These are phyloP conservation scores for Globisporangium echinulatum DNA, from an alignment of 352 stramenopile species.

Conservation along the genomic window DNA sequence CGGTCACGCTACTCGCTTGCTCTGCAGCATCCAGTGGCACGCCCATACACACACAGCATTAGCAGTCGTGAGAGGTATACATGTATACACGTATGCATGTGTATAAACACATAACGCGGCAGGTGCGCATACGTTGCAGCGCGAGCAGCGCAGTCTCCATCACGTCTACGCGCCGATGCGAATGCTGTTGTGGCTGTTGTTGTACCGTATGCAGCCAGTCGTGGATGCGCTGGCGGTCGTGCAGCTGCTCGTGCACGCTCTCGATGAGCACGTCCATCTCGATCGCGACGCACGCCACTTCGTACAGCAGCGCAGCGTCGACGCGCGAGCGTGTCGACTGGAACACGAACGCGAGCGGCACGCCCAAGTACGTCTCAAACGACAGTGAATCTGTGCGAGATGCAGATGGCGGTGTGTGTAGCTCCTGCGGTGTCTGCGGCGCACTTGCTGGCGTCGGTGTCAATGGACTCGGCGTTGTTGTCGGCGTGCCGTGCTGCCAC, in stretches of 20 bases:
- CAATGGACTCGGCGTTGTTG: background rate
- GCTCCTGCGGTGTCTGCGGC: background rate
- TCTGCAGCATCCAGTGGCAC: slow-evolving; percentile 1
- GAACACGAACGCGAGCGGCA: slow-evolving; percentile 18
- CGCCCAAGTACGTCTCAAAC: slow-evolving; percentile 15
- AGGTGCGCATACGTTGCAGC: slow-evolving; percentile 18
- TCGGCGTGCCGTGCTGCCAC: background rate
- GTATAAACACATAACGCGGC: background rate
- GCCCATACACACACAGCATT: background rate
- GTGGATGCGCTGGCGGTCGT: slow-evolving; percentile 20
- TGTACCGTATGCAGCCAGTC: slow-evolving; percentile 1
- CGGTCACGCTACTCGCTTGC: slow-evolving; percentile 6
- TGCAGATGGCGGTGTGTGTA: background rate
- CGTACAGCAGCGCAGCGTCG: slow-evolving; percentile 20
- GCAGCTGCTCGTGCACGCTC: slow-evolving; percentile 25
- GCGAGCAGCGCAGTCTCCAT: slow-evolving; percentile 23
- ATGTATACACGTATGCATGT: background rate
- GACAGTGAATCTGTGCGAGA: background rate
- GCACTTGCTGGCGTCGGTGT: background rate
- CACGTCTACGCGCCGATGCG: background rate
- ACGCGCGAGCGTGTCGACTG: slow-evolving; percentile 13
- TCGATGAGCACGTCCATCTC: slow-evolving; percentile 31
- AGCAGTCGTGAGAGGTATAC: background rate
- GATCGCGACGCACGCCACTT: slow-evolving; percentile 20
- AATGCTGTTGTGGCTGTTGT: background rate